A percentile compares a stretch with the other conserved stretches of the same genome.
These are phyloP conservation scores for Hypocreales sp. DNA, from an alignment of 2,329 filamentous ascomycete species.

Conservation along the genomic window DNA sequence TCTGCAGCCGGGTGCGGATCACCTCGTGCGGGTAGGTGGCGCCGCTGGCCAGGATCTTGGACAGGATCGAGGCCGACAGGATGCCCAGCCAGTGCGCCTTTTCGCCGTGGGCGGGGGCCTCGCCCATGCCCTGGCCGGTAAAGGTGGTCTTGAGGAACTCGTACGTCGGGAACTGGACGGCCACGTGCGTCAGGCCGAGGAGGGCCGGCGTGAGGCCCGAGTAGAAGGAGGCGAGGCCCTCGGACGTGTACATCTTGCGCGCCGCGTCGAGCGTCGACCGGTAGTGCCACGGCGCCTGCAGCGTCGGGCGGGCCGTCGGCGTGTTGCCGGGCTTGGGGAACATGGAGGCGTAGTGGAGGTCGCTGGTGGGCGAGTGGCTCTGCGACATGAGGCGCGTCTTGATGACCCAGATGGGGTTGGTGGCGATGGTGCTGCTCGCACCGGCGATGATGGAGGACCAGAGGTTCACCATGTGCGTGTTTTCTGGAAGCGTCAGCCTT, in stretches of 20 bases:
- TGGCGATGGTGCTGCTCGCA: slow-evolving; percentile 81
- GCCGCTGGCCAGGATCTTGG: slow-evolving; percentile 86
- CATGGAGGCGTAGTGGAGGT: slow-evolving; percentile 26
- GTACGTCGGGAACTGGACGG: slow-evolving; percentile 93
- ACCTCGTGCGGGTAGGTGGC: slow-evolving; percentile 97
- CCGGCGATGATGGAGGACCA: slow-evolving; percentile 86
- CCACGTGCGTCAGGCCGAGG: slow-evolving; percentile 84
- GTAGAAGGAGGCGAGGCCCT: slow-evolving; percentile 85
- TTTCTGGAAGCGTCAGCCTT: slow-evolving; percentile 34
- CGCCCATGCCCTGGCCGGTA: slow-evolving; percentile 78
- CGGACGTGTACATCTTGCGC: slow-evolving; percentile 85
- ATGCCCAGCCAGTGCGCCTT: slow-evolving; percentile 68
- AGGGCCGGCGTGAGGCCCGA: slow-evolving; percentile 86
- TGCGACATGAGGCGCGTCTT: slow-evolving; percentile 98
- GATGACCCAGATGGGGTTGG: slow-evolving; percentile 98
- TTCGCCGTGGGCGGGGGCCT: slow-evolving; percentile 25
- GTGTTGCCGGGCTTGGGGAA: slow-evolving; percentile 35
- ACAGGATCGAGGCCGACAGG: slow-evolving; percentile 75
- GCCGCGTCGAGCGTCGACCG: slow-evolving; percentile 79
- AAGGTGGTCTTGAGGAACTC: slow-evolving; percentile 85
- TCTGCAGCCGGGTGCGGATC: slow-evolving; percentile 82
- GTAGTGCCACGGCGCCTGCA: slow-evolving; percentile 78
- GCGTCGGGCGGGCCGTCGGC: slow-evolving; percentile 35
- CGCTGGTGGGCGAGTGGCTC: slow-evolving; percentile 37
- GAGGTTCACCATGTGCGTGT: slow-evolving; percentile 64